Evolutionary conservation across 805 yeast species (phyloP).

Genomic region (Sungouiozyma intestinalis): DNA sequence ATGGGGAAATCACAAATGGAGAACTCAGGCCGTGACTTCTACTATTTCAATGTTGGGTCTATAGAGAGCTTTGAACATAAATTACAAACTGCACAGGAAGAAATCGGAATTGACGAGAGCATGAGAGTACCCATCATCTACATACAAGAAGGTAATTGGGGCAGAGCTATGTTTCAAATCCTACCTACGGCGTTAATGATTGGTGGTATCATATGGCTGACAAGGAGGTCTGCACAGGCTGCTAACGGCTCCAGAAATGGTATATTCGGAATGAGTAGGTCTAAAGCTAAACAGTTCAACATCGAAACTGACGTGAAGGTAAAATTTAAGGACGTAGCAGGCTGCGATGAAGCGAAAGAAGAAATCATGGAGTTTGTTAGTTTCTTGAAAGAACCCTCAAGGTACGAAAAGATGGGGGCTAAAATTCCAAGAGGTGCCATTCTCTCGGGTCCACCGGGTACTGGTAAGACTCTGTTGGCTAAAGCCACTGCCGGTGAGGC

Average conservation of each 20-base stretch:
- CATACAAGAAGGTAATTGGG: conserved; percentile 56
- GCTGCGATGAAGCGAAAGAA: conserved; percentile 91
- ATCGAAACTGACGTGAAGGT: conserved; percentile 85
- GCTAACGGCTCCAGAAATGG: conserved; percentile 54
- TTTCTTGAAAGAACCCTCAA: conserved; percentile 80
- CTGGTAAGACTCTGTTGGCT: conserved; percentile 94
- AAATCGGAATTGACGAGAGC: conserved; percentile 46
- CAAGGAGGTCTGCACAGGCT: conserved; percentile 45
- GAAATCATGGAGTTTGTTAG: conserved; percentile 97
- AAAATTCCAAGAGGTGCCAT: conserved; percentile 98
- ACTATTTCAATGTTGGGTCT: conserved; percentile 74
- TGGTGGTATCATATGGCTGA: conserved; percentile 80
- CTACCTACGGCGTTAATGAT: conserved; percentile 83
- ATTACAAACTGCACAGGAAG: conserved; percentile 65
- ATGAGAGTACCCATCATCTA: conserved; percentile 77
- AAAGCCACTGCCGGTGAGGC: conserved; percentile 99
- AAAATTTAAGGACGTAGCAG: conserved; percentile 91
- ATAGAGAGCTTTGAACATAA: conserved; percentile 79
- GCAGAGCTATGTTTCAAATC: conserved; percentile 57
- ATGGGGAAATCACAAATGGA: conserved; percentile 40
- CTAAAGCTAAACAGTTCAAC: conserved; percentile 84
- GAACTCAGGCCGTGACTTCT: conserved; percentile 27
- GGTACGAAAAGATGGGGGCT: conserved; percentile 90
- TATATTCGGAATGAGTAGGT: conserved; percentile 82
- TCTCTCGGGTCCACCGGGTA: conserved; percentile 97